Percentiles rank a stretch among this genome's conserved stretches.
These are phyloP conservation scores for Xerocomus nothofagi DNA, from an alignment of 1,284 basidiomycete species.

Conservation along the genomic window DNA sequence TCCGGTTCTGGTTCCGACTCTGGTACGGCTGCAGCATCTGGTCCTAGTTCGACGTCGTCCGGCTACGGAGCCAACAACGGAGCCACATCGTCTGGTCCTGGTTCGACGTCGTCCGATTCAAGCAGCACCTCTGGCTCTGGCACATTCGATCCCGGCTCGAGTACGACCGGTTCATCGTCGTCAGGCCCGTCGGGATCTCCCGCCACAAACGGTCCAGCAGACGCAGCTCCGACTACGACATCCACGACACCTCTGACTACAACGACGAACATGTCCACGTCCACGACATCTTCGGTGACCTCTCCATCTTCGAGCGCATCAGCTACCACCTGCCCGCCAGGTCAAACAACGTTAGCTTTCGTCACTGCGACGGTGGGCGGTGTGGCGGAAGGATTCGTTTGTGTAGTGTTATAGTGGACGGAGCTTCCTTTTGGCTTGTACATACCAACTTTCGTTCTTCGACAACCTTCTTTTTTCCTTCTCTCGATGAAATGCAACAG, in stretches of 20 bases:
- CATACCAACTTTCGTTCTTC: constrained; percentile 17
- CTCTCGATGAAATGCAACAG: constrained; percentile 13
- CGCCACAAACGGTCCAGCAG: background rate
- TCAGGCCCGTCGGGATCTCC: background rate
- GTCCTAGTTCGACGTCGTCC: constrained; percentile 4
- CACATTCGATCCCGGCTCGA: background rate
- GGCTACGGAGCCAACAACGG: constrained; percentile 3
- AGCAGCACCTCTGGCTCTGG: background rate
- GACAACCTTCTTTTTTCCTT: background rate
- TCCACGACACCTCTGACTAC: background rate
- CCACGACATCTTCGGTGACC: background rate
- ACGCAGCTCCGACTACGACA: background rate
- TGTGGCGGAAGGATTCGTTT: constrained; percentile 10
- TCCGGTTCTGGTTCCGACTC: constrained; percentile 9
- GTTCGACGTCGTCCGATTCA: constrained; percentile 9
- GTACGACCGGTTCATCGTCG: background rate
- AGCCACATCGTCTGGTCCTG: constrained; percentile 1
- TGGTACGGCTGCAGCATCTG: background rate
- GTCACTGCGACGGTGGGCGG: background rate
- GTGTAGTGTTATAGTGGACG: constrained; percentile 13
- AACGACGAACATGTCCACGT: too few relatives aligned
- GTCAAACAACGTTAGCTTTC: constrained; percentile 6
- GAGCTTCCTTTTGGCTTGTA: constrained; percentile 12
- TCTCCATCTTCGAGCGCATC: background rate
- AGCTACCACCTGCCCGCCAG: constrained; percentile 20